A percentile compares a stretch with the other conserved stretches of the same genome.
Conservation (phyloP, 306 rosid genomes). For the Spatholobus suberectus region DNA sequence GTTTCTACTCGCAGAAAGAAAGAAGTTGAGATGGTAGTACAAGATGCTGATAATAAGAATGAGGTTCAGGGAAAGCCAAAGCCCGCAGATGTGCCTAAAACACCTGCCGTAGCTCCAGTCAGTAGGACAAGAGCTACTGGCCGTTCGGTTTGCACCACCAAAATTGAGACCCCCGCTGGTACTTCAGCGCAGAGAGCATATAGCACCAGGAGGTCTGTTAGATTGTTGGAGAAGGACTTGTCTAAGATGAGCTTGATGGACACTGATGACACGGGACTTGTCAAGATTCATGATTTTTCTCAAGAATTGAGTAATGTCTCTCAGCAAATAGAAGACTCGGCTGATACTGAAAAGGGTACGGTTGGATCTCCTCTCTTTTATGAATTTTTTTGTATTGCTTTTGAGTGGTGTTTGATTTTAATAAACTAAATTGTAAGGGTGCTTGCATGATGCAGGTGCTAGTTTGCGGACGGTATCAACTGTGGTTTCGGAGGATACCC, state of each 20-base stretch:
- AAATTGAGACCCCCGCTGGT: slow-evolving; percentile 34
- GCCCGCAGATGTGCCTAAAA: slow-evolving; percentile 34
- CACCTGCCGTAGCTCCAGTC: slow-evolving; percentile 60
- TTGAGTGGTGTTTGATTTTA: neutral
- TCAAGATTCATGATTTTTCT: slow-evolving; percentile 43
- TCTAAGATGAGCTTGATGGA: slow-evolving; percentile 56
- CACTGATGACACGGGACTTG: slow-evolving; percentile 34
- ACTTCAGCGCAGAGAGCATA: slow-evolving; percentile 47
- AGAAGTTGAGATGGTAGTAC: slow-evolving; percentile 39
- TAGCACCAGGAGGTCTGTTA: slow-evolving; percentile 77
- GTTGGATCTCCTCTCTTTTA: neutral
- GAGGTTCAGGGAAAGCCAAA: slow-evolving; percentile 36
- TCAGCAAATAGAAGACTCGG: slow-evolving; percentile 32
- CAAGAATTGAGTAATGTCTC: slow-evolving; percentile 44
- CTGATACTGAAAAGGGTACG: slow-evolving; percentile 47
- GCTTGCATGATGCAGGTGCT: slow-evolving; percentile 47
- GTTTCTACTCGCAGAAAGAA: slow-evolving; percentile 48
- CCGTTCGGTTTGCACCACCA: slow-evolving; percentile 41
- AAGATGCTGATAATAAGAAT: slow-evolving; percentile 16
- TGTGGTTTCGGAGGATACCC: slow-evolving; percentile 34
- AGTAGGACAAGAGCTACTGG: slow-evolving; percentile 47
- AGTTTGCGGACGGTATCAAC: slow-evolving; percentile 30
- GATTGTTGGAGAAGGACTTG: slow-evolving; percentile 67
- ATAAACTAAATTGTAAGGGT: neutral
- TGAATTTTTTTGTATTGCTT: neutral